A percentile compares a stretch with the other conserved stretches of the same genome.
phyloP scores from a whole-genome alignment of 1,284 basidiomycete genomes.

The Abortiporus biennis region DNA sequence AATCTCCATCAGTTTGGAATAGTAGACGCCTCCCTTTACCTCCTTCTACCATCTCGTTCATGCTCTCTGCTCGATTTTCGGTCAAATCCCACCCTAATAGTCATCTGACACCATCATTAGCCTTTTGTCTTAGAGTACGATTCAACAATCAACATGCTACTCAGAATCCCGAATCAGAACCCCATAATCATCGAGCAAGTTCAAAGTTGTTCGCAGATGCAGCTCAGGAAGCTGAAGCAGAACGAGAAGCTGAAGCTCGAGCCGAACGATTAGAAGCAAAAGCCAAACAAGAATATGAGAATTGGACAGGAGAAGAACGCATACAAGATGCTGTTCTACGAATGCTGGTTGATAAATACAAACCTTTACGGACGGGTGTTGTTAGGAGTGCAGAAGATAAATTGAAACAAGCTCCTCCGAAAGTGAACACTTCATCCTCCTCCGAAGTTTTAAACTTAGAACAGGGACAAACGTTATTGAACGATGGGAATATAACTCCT shows the following conservation, averaged over 20 bases:
- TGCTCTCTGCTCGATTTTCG: background rate
- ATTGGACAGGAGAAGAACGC: slow-evolving; percentile 77
- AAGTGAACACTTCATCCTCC: slow-evolving; percentile 14
- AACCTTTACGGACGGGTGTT: slow-evolving; percentile 62
- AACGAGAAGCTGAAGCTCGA: slow-evolving; percentile 24
- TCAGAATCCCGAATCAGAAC: slow-evolving; percentile 18
- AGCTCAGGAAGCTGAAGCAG: slow-evolving; percentile 41
- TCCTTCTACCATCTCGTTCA: background rate
- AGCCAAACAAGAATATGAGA: slow-evolving; percentile 34
- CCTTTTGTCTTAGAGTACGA: too few relatives aligned
- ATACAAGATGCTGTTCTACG: slow-evolving; percentile 70
- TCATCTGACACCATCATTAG: too few relatives aligned
- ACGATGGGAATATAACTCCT: background rate
- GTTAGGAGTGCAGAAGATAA: slow-evolving; percentile 71
- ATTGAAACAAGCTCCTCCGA: slow-evolving; percentile 45
- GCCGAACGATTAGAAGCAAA: slow-evolving; percentile 24
- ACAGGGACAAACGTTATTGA: slow-evolving; percentile 1
- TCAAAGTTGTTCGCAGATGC: slow-evolving; percentile 72
- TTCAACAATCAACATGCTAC: too few relatives aligned
- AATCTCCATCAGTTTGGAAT: background rate
- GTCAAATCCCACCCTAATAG: background rate
- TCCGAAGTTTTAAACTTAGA: background rate
- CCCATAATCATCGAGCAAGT: slow-evolving; percentile 37
- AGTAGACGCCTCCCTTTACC: too few relatives aligned
- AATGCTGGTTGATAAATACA: slow-evolving; percentile 85